Evolutionary conservation across 257 asterid genomes (phyloP).

Genomic region (Oldenlandia corymbosa): DNA sequence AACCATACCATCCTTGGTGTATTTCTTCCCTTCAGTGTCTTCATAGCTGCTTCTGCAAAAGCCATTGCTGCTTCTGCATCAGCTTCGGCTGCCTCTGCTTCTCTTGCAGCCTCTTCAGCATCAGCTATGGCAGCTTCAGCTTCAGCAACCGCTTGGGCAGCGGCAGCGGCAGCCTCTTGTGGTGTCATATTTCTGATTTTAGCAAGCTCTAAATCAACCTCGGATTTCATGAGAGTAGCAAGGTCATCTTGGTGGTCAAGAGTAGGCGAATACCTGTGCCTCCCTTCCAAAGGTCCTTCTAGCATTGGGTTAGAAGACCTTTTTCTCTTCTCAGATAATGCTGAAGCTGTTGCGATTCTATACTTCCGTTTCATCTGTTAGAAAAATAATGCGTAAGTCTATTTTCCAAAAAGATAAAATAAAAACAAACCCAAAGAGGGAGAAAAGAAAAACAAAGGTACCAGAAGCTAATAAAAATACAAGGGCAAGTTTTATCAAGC

Average conservation of each 20-base stretch:
- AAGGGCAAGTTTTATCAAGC: background rate
- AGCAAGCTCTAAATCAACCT: constrained; percentile 65
- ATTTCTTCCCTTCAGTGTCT: constrained; percentile 64
- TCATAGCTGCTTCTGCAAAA: constrained; percentile 83
- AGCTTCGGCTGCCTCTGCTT: constrained; percentile 91
- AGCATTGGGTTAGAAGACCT: constrained; percentile 31
- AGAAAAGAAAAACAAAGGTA: background rate
- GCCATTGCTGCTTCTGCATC: constrained; percentile 95
- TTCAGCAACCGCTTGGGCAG: constrained; percentile 95
- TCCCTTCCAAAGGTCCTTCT: constrained; percentile 57
- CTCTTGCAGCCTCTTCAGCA: constrained; percentile 91
- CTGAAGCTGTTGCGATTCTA: constrained; percentile 46
- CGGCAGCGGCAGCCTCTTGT: constrained; percentile 86
- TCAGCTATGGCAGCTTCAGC: constrained; percentile 96
- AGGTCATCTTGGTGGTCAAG: constrained; percentile 36
- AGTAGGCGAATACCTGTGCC: constrained; percentile 40
- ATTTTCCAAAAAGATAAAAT: constrained; percentile 3
- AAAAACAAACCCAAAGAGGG: background rate
- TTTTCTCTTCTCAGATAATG: constrained; percentile 49
- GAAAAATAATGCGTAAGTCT: no score
- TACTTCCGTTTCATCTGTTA: constrained; percentile 76
- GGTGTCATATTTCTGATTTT: constrained; percentile 68
- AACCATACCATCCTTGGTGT: constrained; percentile 57
- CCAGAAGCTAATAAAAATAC: no score
- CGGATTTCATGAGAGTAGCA: constrained; percentile 41